Evolutionary conservation across 2,329 filamentous ascomycete genomes (phyloP), one percentile per base, ranked within the genome.

Genomic region (Scedosporium boydii): DNA sequence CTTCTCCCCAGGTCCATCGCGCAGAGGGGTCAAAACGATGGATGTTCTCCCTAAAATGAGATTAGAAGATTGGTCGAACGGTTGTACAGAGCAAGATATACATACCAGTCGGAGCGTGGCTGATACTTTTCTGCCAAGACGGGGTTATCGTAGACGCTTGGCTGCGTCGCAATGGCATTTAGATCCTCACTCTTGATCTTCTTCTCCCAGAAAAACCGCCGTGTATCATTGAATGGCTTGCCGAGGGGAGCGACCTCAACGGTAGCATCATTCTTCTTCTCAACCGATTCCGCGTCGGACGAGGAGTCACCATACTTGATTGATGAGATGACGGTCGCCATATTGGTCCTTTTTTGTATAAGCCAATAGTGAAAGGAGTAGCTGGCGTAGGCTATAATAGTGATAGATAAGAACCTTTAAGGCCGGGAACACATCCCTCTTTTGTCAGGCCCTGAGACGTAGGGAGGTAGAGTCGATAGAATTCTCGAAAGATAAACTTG

Each of bases 1-100:
- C 76, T 60, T 78, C 76, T 6, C 67, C 65, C 74, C 74, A 78
- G 0, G 74, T 75, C 77, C 76, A 78, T 51, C 77, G 67, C 0
- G 75, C 73, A 0, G 74, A 66, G 0, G 78, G 78, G 62, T 82
- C 78, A 63, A 81, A 83, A 0, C 78, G 74, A 66, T 82, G 77
- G 1, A 69, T 57, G 29, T 78, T 78, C 58, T 78, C 75, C 73
- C 74, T 70, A 16, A 42, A 14, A 16, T 9, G 21, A 34, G 5
- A n/a, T 23, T 23, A 29, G 18, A 23, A n/a, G 29, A 41, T 12
- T 6, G 14, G 16, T 3, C n/a, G 26, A 51, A 12, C 9, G 27
- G 12, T 12, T 7, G 38, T 10, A 3, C 12, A 6, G 29, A 51
- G 9, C 7, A 7, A 27, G 14, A 1, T 10, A 18, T 2, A 9